Evolutionary conservation across 73 alveolate genomes (phyloP).

Genomic region (Paramecium octaurelia): DNA sequence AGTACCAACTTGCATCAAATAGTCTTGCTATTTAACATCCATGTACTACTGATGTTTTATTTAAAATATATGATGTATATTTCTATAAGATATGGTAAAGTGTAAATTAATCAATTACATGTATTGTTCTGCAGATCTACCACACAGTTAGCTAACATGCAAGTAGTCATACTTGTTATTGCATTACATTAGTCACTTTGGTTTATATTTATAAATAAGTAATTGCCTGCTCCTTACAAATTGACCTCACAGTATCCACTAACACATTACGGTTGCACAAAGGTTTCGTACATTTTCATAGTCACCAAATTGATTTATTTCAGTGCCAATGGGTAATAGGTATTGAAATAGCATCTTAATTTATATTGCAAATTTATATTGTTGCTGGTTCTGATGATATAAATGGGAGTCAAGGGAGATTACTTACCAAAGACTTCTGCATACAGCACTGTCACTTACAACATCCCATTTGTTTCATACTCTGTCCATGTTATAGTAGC

Average conservation of each 20-base stretch:
- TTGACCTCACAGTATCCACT: neutral
- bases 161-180: neutral
- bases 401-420: neutral
- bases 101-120: neutral
- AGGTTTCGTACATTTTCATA: neutral
- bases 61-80: neutral
- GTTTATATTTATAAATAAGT: neutral
- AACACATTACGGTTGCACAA: neutral
- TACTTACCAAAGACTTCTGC: neutral
- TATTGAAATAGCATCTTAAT: neutral
- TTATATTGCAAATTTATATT: neutral
- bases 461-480: neutral
- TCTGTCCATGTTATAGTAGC: neutral
- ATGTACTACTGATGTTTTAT: neutral
- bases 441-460: neutral
- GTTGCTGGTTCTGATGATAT: neutral
- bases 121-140: neutral
- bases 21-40: neutral
- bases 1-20: neutral
- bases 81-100: neutral
- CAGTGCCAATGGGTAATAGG: neutral
- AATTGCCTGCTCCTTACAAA: neutral
- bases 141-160: neutral
- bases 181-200: neutral
- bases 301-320: neutral